Evolutionary conservation across 1,284 basidiomycete genomes (phyloP), one percentile per base, ranked within the genome.

Genomic region (Cryptococcus sp.): DNA sequence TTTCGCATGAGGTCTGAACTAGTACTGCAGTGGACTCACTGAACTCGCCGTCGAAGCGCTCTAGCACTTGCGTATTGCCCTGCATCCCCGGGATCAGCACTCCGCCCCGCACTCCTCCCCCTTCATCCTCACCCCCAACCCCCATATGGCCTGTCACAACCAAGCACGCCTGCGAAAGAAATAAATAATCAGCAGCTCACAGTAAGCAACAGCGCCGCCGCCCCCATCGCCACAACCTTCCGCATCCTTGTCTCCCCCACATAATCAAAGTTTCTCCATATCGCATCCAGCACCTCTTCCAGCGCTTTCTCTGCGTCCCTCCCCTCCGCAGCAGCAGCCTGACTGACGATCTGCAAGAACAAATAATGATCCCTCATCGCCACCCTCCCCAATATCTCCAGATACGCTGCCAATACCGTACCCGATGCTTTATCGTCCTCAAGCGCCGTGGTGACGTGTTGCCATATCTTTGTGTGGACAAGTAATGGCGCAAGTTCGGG

Each of bases 61-160:
- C 55, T 83, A 84, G 24, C 84, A 86, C 76, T 89, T 89, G 52
- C 83, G 85, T 83, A 89, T 89, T 71, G 66, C 93, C 93, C 88
- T 92, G 50, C 11, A 18, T 53, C 36, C 43, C 44, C 11, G 23
- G 12, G 11, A 44, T 51, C 13, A 46, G 23, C 49, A 18, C 46
- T 42, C 36, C 5, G 12, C 24, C 18, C 18, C 23, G 3, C 24
- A 24, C 45, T 18, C 13, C 16, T 24, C 9, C 13, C 16, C 18
- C 9, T 23, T 13, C 9, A 20, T 54, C 16, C 4, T 24, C 16
- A 15, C 21, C 9, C n/a, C 5, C 1, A 33, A 16, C 7, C 15
- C 12, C 48, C 16, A 7, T 38, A 35, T 33, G 46, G 43, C 44
- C n/a, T 45, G 3, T n/a, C n/a, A n/a, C n/a, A n/a, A n/a, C n/a